Conservation (phyloP, 2,329 filamentous ascomycete genomes). For the Teratosphaeria epicoccoides region DNA sequence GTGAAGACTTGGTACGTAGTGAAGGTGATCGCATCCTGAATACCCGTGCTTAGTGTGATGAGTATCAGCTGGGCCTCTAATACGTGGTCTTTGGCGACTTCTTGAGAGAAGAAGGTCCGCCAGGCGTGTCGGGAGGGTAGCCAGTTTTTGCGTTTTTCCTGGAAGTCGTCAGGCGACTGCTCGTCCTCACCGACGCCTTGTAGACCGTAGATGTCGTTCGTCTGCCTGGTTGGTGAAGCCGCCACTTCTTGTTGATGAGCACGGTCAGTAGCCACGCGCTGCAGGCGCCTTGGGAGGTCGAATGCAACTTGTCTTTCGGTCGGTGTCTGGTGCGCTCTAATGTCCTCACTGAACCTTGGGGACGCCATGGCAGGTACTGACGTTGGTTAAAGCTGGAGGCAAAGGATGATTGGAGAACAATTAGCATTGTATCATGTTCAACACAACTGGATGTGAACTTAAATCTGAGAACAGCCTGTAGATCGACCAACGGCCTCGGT, state of each 20-base stretch:
- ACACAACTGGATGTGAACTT: too few species aligned
- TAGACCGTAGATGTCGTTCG: not conserved
- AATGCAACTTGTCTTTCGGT: not conserved
- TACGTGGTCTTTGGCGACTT: conserved; percentile 6
- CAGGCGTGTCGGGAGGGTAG: conserved; percentile 1
- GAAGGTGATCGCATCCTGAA: conserved; percentile 48
- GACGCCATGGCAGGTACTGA: not conserved
- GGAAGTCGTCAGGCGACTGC: not conserved
- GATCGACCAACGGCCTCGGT: not conserved
- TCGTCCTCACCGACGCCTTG: not conserved
- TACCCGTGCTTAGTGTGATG: conserved; percentile 30
- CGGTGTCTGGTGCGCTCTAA: not conserved
- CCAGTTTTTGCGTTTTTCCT: not conserved
- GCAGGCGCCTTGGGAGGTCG: not conserved
- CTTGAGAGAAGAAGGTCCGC: conserved; percentile 8
- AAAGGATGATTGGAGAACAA: not conserved
- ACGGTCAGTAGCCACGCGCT: not conserved
- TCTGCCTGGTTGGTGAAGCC: not conserved
- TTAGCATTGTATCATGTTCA: too few species aligned
- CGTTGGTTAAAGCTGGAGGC: not conserved
- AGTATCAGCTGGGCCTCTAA: conserved; percentile 29
- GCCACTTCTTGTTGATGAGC: not conserved
- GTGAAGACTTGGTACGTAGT: conserved; percentile 53
- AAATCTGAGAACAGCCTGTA: too few species aligned
- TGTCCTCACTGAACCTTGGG: not conserved